Evolutionary conservation across 331 rosid species (phyloP).

Genomic region (Saraca asoca): DNA sequence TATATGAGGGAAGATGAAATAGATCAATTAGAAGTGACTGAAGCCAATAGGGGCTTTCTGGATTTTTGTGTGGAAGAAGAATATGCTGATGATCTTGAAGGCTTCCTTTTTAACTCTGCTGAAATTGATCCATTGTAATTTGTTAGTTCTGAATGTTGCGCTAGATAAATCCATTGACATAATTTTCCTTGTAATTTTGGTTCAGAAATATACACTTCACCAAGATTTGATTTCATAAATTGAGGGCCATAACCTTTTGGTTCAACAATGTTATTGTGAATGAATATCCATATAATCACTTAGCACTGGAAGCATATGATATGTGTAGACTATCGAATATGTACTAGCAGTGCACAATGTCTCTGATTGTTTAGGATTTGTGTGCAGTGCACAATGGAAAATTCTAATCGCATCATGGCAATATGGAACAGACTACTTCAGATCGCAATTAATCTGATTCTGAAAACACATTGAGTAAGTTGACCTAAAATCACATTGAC

Average conservation of each 20-base stretch:
- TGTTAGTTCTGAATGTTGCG: constrained; percentile 37
- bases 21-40: constrained; percentile 30
- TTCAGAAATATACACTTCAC: constrained; percentile 29
- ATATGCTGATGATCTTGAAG: constrained; percentile 23
- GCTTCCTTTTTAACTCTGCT: constrained; percentile 19
- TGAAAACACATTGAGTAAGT: no score
- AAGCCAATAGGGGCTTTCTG: constrained; percentile 23
- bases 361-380: no score
- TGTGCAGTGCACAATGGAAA: no score
- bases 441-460: no score
- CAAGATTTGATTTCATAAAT: constrained; percentile 15
- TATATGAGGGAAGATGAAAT: constrained; percentile 37
- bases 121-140: constrained; percentile 12
- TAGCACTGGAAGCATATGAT: no score
- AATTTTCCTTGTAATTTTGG: constrained; percentile 19
- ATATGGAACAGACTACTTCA: no score
- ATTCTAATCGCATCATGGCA: no score
- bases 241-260: neutral
- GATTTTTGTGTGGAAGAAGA: constrained; percentile 36
- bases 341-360: no score
- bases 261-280: no score
- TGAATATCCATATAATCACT: no score
- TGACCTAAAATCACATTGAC: no score
- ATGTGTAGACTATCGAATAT: no score
- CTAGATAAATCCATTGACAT: constrained; percentile 12